phyloP scores from a whole-genome alignment of 2,329 filamentous ascomycete species.

The Aspergillus glaucus region DNA sequence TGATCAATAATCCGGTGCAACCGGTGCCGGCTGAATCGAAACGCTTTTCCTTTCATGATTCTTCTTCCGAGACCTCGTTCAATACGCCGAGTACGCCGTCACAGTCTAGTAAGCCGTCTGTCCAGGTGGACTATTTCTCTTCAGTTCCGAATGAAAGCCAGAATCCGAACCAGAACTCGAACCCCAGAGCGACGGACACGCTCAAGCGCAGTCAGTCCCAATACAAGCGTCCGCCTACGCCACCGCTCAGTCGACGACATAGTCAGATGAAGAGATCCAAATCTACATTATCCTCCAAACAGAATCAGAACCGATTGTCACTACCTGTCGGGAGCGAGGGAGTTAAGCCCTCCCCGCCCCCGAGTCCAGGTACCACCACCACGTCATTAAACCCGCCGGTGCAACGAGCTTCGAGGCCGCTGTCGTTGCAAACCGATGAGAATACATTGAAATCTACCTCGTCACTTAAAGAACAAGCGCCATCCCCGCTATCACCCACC shows the following conservation, averaged over 20 bases:
- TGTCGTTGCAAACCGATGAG: conserved; percentile 9
- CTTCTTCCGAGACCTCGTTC: conserved; percentile 15
- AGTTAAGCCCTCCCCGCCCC: conserved; percentile 24
- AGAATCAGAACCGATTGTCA: conserved; percentile 25
- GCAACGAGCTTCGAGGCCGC: conserved; percentile 6
- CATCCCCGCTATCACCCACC: background rate
- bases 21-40: conserved; percentile 19
- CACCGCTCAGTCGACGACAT: conserved; percentile 44
- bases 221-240: conserved; percentile 41
- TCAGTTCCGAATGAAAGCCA: conserved; percentile 9
- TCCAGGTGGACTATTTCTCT: conserved; percentile 38
- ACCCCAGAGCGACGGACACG: conserved; percentile 11
- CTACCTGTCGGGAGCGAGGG: conserved; percentile 43
- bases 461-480: background rate
- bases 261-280: conserved; percentile 39
- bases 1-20: conserved; percentile 47
- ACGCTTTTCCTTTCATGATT: conserved; percentile 20
- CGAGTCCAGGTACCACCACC: conserved; percentile 25
- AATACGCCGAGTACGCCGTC: conserved; percentile 7
- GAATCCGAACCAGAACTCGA: background rate
- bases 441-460: conserved; percentile 3
- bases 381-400: conserved; percentile 16
- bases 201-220: conserved; percentile 28
- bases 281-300: conserved; percentile 26
- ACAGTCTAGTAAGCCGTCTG: conserved; percentile 41